Conservation (phyloP, 495 filamentous ascomycete species). For the Tuber brumale region DNA sequence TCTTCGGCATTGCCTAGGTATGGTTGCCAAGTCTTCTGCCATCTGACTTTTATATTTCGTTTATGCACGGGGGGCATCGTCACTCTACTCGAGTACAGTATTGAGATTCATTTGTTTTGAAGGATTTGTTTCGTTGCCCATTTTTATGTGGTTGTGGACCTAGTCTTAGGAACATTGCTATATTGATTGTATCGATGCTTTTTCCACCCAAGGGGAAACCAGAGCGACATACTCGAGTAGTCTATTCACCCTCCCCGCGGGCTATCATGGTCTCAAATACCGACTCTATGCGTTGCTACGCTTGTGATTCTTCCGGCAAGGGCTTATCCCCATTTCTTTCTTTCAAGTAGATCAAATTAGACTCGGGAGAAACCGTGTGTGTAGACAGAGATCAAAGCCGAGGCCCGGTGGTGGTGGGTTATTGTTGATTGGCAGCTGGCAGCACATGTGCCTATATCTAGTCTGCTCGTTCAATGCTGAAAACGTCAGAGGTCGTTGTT, state of each 20-base stretch:
- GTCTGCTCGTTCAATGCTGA: slow-evolving; percentile 17
- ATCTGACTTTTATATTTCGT: too few species aligned
- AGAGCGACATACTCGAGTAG: not conserved
- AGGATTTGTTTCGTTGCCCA: too few species aligned
- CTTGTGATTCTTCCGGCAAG: not conserved
- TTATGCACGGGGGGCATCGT: too few species aligned
- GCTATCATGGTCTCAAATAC: not conserved
- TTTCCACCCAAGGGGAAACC: not conserved
- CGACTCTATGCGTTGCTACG: not conserved
- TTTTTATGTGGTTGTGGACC: too few species aligned
- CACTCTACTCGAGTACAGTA: too few species aligned
- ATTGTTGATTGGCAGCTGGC: slow-evolving; percentile 16
- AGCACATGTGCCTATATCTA: slow-evolving; percentile 22
- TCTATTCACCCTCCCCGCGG: not conserved
- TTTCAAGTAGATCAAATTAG: not conserved
- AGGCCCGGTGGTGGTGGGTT: slow-evolving; percentile 25
- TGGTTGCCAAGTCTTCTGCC: too few species aligned
- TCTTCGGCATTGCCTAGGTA: too few species aligned
- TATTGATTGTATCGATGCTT: too few species aligned
- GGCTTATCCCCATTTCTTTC: not conserved
- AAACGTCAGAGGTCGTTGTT: slow-evolving; percentile 21
- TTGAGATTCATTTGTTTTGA: too few species aligned
- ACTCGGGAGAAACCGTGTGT: slow-evolving; percentile 26
- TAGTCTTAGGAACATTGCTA: too few species aligned
- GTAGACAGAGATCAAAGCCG: slow-evolving; percentile 26